Conservation (phyloP, 352 stramenopile species). For the Phytophthora multivora region DNA sequence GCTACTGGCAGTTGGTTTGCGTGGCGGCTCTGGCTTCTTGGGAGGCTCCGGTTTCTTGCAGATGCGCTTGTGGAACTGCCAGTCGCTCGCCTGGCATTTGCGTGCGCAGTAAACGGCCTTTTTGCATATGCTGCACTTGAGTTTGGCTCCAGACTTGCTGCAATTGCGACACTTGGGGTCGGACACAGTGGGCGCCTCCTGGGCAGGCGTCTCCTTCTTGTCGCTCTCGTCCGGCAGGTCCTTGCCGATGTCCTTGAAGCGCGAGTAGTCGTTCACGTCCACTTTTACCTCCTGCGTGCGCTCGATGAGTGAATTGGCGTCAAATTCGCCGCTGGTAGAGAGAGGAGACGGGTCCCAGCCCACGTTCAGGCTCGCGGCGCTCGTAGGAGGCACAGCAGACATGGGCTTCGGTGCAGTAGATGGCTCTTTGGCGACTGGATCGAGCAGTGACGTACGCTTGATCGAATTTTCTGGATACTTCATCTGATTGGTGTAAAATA, state of each 20-base stretch:
- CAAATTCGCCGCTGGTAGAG: constrained; percentile 15
- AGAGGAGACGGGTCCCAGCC: constrained; percentile 57
- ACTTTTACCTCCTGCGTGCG: constrained; percentile 65
- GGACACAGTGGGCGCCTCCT: constrained; percentile 2
- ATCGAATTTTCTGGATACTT: constrained; percentile 31
- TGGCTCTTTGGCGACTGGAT: constrained; percentile 2
- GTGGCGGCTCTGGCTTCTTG: constrained; percentile 52
- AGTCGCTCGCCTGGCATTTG: constrained; percentile 83
- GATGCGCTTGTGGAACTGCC: constrained; percentile 88
- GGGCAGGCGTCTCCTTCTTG: constrained; percentile 6
- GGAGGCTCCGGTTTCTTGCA: constrained; percentile 81
- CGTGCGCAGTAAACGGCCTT: constrained; percentile 84
- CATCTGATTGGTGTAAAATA: neutral
- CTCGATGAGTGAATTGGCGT: constrained; percentile 61
- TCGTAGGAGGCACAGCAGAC: constrained; percentile 25
- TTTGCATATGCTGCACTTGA: constrained; percentile 90
- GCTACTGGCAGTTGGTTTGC: constrained; percentile 15
- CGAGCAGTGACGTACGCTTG: constrained; percentile 7
- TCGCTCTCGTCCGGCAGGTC: constrained; percentile 44
- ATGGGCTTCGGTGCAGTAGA: constrained; percentile 8
- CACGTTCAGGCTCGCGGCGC: constrained; percentile 41
- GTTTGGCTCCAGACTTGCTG: constrained; percentile 71
- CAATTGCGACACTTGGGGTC: constrained; percentile 74
- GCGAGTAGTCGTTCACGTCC: constrained; percentile 88
- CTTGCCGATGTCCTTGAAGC: constrained; percentile 79